These are phyloP conservation scores for Luffa acutangula DNA, from an alignment of 306 rosid genomes.

Conservation along the genomic window DNA sequence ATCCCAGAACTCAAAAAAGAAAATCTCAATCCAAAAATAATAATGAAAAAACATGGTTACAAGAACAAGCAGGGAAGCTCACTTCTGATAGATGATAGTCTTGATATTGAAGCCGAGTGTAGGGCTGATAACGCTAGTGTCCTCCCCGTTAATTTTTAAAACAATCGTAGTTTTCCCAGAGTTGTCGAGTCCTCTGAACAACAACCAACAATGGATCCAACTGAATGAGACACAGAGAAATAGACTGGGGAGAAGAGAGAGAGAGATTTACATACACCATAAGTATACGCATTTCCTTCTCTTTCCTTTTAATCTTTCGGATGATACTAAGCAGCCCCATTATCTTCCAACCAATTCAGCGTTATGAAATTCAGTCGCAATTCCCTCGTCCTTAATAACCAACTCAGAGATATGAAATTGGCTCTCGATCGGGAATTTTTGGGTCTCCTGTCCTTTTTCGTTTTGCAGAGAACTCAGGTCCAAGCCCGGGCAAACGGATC, in stretches of 20 bases:
- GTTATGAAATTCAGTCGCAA: background rate
- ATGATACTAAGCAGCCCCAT: constrained; percentile 90
- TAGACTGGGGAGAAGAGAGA: background rate
- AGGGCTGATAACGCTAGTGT: constrained; percentile 88
- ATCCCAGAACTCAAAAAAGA: background rate
- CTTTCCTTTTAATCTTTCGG: constrained; percentile 73
- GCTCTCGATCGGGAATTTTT: background rate
- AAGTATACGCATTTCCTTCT: constrained; percentile 85
- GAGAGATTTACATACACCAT: constrained; percentile 57
- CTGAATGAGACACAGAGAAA: background rate
- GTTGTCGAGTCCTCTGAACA: constrained; percentile 74
- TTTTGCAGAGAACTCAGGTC: background rate
- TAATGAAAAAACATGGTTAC: background rate
- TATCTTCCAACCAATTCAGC: background rate
- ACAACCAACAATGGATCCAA: background rate
- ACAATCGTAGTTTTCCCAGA: constrained; percentile 93
- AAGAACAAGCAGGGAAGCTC: background rate
- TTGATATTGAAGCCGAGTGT: constrained; percentile 96
- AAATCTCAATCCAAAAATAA: background rate
- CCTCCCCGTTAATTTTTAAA: constrained; percentile 84
- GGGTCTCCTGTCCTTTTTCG: background rate
- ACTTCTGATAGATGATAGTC: constrained; percentile 79
- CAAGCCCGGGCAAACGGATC: background rate
- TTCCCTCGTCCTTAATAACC: background rate
- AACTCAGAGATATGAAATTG: background rate